Evolutionary conservation across 345 rosid genomes (phyloP).

Genomic region (Populus tremula): DNA sequence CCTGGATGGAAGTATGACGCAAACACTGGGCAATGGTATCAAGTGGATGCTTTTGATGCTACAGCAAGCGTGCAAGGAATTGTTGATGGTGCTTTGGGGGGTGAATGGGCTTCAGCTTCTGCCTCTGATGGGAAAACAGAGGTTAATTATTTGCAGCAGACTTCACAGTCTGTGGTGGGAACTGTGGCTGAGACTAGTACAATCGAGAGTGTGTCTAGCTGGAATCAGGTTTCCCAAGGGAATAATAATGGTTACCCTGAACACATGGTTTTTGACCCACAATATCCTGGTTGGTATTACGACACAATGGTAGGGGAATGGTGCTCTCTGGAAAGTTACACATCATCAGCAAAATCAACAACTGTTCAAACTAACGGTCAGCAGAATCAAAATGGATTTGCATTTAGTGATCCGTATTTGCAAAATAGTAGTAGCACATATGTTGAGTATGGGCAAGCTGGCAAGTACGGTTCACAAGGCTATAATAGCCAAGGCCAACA

Average conservation of each 20-base stretch:
- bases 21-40: conserved; percentile 80
- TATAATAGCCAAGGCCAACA: conserved; percentile 39
- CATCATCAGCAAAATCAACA: conserved; percentile 46
- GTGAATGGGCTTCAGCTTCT: conserved; percentile 39
- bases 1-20: conserved; percentile 90
- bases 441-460: conserved; percentile 39
- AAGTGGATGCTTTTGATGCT: conserved; percentile 45
- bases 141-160: conserved; percentile 59
- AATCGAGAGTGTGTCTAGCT: conserved; percentile 52
- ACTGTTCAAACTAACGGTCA: conserved; percentile 41
- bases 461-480: conserved; percentile 43
- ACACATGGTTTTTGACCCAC: conserved; percentile 84
- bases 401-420: conserved; percentile 29
- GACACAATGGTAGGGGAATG: conserved; percentile 69
- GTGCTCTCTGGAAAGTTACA: conserved; percentile 65
- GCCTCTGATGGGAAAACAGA: conserved; percentile 48
- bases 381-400: conserved; percentile 57
- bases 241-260: conserved; percentile 73
- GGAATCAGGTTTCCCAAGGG: conserved; percentile 65
- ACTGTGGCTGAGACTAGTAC: conserved; percentile 44
- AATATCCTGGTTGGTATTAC: conserved; percentile 94
- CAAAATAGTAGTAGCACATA: conserved; percentile 35
- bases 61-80: conserved; percentile 35
- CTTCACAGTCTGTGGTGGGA: conserved; percentile 50
- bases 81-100: conserved; percentile 26